Evolutionary conservation across 169 alveolate genomes (phyloP).

Genomic region (Plasmodium chabaudi): DNA sequence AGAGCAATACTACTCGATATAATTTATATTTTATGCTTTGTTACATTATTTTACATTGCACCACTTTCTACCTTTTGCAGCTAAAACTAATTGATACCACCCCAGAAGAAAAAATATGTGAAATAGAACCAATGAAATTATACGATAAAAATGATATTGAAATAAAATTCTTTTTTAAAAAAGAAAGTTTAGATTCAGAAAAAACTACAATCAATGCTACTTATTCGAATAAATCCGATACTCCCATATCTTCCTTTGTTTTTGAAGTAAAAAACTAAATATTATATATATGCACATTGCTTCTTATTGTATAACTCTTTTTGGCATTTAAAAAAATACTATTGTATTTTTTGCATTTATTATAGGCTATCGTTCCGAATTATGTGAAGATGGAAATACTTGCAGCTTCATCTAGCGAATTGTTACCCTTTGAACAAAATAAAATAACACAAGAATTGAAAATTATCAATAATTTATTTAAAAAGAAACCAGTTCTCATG

Average conservation of each 20-base stretch:
- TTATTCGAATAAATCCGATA: conserved; percentile 54
- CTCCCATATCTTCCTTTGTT: conserved; percentile 42
- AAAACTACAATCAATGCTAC: conserved; percentile 44
- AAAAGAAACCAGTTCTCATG: conserved; percentile 76
- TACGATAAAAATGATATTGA: conserved; percentile 64
- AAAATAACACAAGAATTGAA: conserved; percentile 54
- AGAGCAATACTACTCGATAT: too few relatives aligned
- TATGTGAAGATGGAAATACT: conserved; percentile 70
- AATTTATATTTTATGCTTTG: not conserved
- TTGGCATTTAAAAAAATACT: not conserved
- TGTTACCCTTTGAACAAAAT: conserved; percentile 48
- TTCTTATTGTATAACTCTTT: not conserved
- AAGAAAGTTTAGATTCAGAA: conserved; percentile 66
- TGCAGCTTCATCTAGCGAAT: conserved; percentile 64
- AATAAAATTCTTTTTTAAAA: conserved; percentile 58
- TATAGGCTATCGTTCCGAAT: conserved; percentile 74
- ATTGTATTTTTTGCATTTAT: conserved; percentile 1
- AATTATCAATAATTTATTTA: conserved; percentile 52
- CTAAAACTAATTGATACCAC: conserved; percentile 17
- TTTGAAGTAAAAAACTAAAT: conserved; percentile 39
- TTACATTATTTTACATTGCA: not conserved
- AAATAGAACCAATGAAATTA: conserved; percentile 55
- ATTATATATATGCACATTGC: not conserved
- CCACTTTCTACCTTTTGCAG: not conserved
- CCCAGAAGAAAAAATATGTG: not conserved